These are phyloP conservation scores for Boletus subcaerulescens DNA, from an alignment of 768 basidiomycete genomes.

Conservation along the genomic window DNA sequence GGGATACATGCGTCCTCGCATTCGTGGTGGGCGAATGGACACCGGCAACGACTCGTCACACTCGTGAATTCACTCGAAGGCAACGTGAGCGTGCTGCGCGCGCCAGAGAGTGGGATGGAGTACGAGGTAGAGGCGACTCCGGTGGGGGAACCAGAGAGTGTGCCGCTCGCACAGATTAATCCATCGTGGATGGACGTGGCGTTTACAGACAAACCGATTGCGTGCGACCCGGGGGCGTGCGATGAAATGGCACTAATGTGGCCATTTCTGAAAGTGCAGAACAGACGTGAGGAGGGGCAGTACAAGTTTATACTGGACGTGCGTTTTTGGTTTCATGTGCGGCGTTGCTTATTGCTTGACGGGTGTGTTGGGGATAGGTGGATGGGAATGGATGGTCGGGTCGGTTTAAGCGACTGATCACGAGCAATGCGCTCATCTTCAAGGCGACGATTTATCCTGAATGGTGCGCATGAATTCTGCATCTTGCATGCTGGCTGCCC, in stretches of 20 bases:
- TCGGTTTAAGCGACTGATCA: constrained; percentile 63
- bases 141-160: constrained; percentile 34
- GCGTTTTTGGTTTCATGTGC: constrained; percentile 11
- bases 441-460: constrained; percentile 74
- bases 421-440: constrained; percentile 60
- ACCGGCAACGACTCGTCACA: constrained; percentile 48
- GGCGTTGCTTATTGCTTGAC: background rate
- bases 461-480: constrained; percentile 41
- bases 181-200: constrained; percentile 60
- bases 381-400: constrained; percentile 70
- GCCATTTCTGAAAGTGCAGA: constrained; percentile 47
- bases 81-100: constrained; percentile 38
- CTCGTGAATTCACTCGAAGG: constrained; percentile 41
- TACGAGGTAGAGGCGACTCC: constrained; percentile 23
- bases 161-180: constrained; percentile 44
- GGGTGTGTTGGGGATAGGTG: constrained; percentile 32
- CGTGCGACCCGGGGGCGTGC: constrained; percentile 43
- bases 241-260: constrained; percentile 43
- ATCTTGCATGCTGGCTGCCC: too few relatives aligned
- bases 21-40: constrained; percentile 48
- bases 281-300: constrained; percentile 44
- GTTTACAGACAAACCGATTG: constrained; percentile 44
- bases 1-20: constrained; percentile 46
- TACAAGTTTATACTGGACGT: constrained; percentile 65
- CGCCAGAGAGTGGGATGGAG: constrained; percentile 13